Evolutionary conservation across 2,329 filamentous ascomycete species (phyloP), one percentile per base, ranked within the genome.

Genomic region (Aspergillus aculeatus): DNA sequence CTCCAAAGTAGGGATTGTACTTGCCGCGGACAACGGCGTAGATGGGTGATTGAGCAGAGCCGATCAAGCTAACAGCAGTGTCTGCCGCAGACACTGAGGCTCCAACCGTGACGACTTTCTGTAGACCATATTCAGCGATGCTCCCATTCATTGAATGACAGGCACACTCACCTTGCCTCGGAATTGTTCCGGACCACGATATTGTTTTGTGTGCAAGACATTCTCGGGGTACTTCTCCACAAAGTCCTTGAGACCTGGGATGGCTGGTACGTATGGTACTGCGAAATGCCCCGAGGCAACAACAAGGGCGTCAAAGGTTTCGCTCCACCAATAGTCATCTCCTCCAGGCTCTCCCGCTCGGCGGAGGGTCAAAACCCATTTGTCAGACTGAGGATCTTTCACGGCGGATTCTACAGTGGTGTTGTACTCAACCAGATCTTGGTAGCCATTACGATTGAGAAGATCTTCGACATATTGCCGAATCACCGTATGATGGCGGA

Each of bases 11-110:
- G 7, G 77, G 72, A 61, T 81, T 80, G 32, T 82, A 79, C 60
- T 70, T 80, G n/a, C 80, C 81, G 11, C 84, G 77, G 6, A 85
- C 78, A 24, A 86, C 81, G 16, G 83, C 80, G 60, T 83, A 78
- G 4, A 87, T 74, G 0, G 84, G 84, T 0, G 72, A 65, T 47
- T 80, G 68, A 0, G 80, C 81, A 0, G 77, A 73, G 12, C 76
- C 74, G 14, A 81, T 71, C 2, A 87, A 75, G 55, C 84, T 82
- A 58, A 82, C 80, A 1, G 83, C 80, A 12, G 87, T 87, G 65
- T 89, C 87, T 29, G 84, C 82, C 0, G 83, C 86, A 0, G 86
- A 89, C 3, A 89, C 86, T 0, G 84, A 87, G 1, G 84, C 86
- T 3, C 87, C 86, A 1, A 89, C 84, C 0, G 87, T 80, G 0